Evolutionary conservation across 805 yeast species (phyloP).

Genomic region (Wickerhamiella azyma): DNA sequence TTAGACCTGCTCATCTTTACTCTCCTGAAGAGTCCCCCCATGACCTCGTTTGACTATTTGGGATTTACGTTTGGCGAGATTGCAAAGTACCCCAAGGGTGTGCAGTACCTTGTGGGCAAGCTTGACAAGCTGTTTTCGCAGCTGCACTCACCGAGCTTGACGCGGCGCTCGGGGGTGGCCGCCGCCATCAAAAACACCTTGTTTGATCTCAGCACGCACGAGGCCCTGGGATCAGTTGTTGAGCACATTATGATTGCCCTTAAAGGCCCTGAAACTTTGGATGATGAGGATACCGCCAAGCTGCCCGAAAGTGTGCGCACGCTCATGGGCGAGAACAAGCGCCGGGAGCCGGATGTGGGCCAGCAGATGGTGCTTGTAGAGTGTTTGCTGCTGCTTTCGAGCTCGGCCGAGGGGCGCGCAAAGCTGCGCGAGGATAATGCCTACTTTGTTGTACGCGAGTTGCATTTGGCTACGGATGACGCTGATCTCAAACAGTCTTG

Average conservation of each 20-base stretch:
- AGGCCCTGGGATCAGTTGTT: constrained; percentile 45
- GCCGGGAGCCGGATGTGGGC: constrained; percentile 56
- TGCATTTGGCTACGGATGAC: constrained; percentile 42
- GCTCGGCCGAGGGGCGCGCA: constrained; percentile 63
- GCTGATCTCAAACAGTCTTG: constrained; percentile 50
- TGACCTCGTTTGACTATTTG: constrained; percentile 71
- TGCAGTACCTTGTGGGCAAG: constrained; percentile 68
- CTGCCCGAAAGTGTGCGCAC: constrained; percentile 76
- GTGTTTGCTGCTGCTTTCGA: constrained; percentile 61
- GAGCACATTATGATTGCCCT: constrained; percentile 75
- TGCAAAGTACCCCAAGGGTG: constrained; percentile 46
- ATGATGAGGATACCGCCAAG: constrained; percentile 73
- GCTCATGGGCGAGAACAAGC: constrained; percentile 57
- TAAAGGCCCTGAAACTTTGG: constrained; percentile 56
- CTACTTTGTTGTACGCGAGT: constrained; percentile 74
- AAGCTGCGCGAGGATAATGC: constrained; percentile 66
- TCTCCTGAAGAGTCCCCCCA: constrained; percentile 70
- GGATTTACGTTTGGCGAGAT: constrained; percentile 83
- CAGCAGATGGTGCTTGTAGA: constrained; percentile 63
- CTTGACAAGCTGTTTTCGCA: constrained; percentile 68
- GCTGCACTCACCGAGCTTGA: constrained; percentile 62
- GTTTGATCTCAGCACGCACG: constrained; percentile 64
- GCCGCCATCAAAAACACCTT: constrained; percentile 82
- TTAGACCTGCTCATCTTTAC: constrained; percentile 46
- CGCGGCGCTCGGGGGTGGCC: constrained; percentile 84